A percentile compares a stretch with the other conserved stretches of the same genome.
Conservation (phyloP, 768 basidiomycete genomes). For the Terana coerulea region DNA sequence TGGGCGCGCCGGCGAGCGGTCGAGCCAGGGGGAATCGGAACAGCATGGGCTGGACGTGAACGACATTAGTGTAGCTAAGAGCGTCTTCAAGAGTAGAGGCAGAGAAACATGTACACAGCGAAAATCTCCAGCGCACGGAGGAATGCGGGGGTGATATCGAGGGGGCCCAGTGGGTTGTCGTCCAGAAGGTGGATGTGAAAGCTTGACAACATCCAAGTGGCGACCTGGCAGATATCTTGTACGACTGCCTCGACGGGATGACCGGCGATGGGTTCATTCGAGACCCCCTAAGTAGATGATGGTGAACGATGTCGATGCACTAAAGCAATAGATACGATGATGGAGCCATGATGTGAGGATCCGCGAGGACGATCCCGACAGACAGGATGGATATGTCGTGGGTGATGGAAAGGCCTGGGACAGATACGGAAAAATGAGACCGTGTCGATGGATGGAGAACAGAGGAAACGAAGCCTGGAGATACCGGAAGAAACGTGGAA, state of each 20-base stretch:
- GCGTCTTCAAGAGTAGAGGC: constrained; percentile 32
- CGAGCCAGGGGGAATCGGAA: too few species aligned
- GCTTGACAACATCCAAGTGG: constrained; percentile 11
- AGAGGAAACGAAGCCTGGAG: constrained; percentile 13
- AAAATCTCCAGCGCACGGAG: constrained; percentile 12
- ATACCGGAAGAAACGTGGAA: constrained; percentile 18
- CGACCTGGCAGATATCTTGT: not conserved
- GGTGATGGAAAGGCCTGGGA: constrained; percentile 21
- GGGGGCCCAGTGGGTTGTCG: constrained; percentile 15
- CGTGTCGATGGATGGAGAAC: constrained; percentile 15
- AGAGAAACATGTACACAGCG: constrained; percentile 34
- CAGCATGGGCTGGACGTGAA: constrained; percentile 28
- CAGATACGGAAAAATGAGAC: constrained; percentile 20
- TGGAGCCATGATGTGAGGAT: constrained; percentile 23
- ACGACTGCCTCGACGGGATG: not conserved
- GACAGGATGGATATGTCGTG: constrained; percentile 69
- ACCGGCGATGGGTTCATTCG: not conserved
- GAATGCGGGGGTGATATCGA: constrained; percentile 17
- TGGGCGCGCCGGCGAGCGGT: not conserved
- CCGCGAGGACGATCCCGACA: constrained; percentile 35
- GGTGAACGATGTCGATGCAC: constrained; percentile 20
- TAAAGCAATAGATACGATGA: constrained; percentile 32
- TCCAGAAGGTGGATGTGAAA: constrained; percentile 14
- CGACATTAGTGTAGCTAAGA: constrained; percentile 32
- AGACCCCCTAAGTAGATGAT: constrained; percentile 15